Evolutionary conservation across 768 basidiomycete species (phyloP), one percentile per base, ranked within the genome.

Genomic region (Podaxis pistillaris): DNA sequence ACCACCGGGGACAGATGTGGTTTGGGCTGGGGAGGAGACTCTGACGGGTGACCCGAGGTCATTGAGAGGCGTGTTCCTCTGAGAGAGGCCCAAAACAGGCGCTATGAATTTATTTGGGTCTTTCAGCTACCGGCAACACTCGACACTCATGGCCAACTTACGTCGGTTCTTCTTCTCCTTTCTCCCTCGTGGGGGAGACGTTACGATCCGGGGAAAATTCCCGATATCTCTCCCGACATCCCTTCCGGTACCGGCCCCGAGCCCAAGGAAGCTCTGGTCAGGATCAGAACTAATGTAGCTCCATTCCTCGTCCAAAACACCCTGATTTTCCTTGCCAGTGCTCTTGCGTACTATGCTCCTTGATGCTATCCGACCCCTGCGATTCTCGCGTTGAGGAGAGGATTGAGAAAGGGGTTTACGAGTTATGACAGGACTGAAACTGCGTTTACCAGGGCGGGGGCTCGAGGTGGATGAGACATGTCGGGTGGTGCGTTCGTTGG

Each of bases 131-230:
- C 22, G 8, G 22, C 2, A 36, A 24, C n/a, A 9, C 17, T 19
- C 44, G 47, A 33, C 40, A 1, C 15, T 22, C 17, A 22, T 2
- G 33, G 2, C 33, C 33, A 12, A 77, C 86, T 75, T 73, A 91
- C 89, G 83, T 66, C 80, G 79, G 33, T 70, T 74, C 61, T 82
- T 87, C 69, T 79, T 88, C 67, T 77, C 79, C 66, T 79, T 82
- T 67, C 73, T 82, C 26, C 70, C 71, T 47, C 76, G 76, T 9
- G 67, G 44, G 37, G 68, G 68, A 1, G 68, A 66, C 37, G 67
- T 63, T 19, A 69, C 57, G 11, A 61, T 67, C n/a, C 69, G 70
- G 4, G 70, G 69, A 22, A 72, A 63, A 55, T 75, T 74, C 17
- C 64, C 63, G 49, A 82, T 54, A 40, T 84, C 77, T 64, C 84